Percentiles rank a stretch among this genome's conserved stretches.
These are phyloP conservation scores for Dipodascus albidus DNA, from an alignment of 805 yeast genomes.

Conservation along the genomic window DNA sequence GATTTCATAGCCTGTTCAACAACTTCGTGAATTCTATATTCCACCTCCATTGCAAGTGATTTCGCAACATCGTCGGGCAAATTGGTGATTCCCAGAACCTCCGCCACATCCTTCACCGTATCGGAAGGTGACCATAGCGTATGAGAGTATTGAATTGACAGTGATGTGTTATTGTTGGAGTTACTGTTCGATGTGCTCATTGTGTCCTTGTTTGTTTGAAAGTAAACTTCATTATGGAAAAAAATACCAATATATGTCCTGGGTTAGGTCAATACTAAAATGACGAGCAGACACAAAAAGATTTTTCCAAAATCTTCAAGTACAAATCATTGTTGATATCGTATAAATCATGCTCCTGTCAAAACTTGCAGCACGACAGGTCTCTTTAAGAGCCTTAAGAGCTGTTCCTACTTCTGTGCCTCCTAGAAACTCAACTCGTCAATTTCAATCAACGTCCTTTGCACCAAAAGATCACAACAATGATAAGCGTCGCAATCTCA, in stretches of 20 bases:
- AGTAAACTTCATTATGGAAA: no score
- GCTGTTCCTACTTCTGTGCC: not conserved
- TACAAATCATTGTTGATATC: no score
- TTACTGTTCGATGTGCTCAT: not conserved
- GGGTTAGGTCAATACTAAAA: not conserved
- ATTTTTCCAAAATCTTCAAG: not conserved
- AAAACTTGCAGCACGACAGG: not conserved
- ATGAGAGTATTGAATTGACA: constrained; percentile 43
- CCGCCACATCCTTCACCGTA: constrained; percentile 94
- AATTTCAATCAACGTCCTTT: not conserved
- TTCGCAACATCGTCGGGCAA: constrained; percentile 88
- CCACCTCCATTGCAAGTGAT: constrained; percentile 98
- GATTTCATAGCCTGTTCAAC: constrained; percentile 92
- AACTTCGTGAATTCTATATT: constrained; percentile 89
- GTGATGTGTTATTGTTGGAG: constrained; percentile 4
- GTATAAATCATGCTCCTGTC: not conserved
- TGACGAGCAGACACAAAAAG: not conserved
- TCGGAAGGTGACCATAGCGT: constrained; percentile 97
- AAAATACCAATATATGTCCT: no score
- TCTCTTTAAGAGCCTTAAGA: not conserved
- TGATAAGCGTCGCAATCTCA: not conserved
- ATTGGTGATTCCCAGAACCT: constrained; percentile 62
- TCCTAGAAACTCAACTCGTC: not conserved
- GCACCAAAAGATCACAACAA: not conserved
- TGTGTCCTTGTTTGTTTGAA: not conserved